Conservation (phyloP, 805 yeast genomes). For the Cyberlindnera bimundalis region DNA sequence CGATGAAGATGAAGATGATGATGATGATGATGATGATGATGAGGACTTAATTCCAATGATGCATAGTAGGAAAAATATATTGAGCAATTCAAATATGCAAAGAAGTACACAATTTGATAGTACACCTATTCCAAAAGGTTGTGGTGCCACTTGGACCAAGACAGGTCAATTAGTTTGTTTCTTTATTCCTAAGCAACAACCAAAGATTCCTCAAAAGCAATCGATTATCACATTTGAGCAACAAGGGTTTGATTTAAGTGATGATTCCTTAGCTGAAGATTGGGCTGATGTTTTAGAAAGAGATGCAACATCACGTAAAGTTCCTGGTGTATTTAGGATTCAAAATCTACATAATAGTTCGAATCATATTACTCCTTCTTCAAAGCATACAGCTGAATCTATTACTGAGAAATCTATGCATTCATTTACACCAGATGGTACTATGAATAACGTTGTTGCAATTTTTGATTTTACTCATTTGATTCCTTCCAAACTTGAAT, state of each 20-base stretch:
- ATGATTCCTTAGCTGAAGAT: conserved; percentile 63
- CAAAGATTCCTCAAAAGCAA: conserved; percentile 34
- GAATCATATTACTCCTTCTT: conserved; percentile 1
- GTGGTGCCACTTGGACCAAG: conserved; percentile 87
- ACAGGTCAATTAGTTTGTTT: conserved; percentile 80
- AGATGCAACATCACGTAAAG: conserved; percentile 46
- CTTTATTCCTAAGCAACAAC: conserved; percentile 53
- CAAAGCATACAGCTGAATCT: conserved; percentile 10
- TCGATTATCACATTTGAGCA: conserved; percentile 49
- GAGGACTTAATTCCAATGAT: conserved; percentile 27
- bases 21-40: conserved; percentile 26
- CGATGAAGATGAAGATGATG: conserved; percentile 34
- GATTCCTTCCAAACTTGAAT: conserved; percentile 69
- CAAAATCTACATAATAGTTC: conserved; percentile 16
- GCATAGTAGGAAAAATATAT: background rate
- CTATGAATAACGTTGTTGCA: conserved; percentile 47
- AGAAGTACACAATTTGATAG: conserved; percentile 48
- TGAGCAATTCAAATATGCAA: background rate
- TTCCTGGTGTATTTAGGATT: conserved; percentile 42
- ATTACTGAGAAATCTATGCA: conserved; percentile 22
- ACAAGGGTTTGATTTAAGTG: conserved; percentile 46
- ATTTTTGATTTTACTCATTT: conserved; percentile 64
- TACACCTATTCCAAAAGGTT: conserved; percentile 89
- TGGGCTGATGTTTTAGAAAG: conserved; percentile 62
- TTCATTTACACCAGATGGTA: conserved; percentile 10